Percentiles rank a stretch among this genome's conserved stretches.
phyloP scores from a whole-genome alignment of 192 early-diverging fungal species.

The Backusella luteola region DNA sequence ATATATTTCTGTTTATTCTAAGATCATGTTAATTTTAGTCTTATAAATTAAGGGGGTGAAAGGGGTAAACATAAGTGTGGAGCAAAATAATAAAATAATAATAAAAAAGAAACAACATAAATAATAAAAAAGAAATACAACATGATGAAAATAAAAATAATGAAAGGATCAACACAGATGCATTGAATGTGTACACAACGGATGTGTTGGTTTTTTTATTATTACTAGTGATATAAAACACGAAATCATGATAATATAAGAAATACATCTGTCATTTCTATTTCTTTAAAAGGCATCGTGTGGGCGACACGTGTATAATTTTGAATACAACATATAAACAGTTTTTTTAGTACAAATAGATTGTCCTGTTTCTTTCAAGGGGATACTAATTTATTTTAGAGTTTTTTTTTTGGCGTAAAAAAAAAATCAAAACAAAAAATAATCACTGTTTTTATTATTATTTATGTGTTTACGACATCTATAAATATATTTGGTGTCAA shows the following conservation, averaged over 20 bases:
- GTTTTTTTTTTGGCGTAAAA: neutral
- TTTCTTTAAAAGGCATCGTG: constrained; percentile 7
- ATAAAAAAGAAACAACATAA: neutral
- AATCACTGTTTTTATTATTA: neutral
- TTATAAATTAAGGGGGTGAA: neutral
- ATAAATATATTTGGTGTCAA: neutral
- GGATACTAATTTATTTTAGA: constrained; percentile 1
- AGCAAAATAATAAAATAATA: neutral
- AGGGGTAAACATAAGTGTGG: neutral
- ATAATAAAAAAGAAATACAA: neutral
- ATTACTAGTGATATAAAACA: neutral
- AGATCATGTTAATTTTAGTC: constrained; percentile 2
- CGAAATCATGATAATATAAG: neutral
- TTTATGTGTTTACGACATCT: neutral
- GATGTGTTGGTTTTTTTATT: neutral
- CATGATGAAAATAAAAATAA: neutral
- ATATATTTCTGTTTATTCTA: constrained; percentile 8
- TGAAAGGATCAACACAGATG: neutral
- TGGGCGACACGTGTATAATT: neutral
- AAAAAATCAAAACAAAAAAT: neutral
- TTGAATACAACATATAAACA: constrained; percentile 5
- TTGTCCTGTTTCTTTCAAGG: constrained; percentile 1
- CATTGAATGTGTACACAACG: neutral
- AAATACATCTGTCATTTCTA: neutral
- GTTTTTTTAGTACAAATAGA: constrained; percentile 4